Evolutionary conservation across 2,329 filamentous ascomycete genomes (phyloP).

Genomic region (Ceratocystis variospora): DNA sequence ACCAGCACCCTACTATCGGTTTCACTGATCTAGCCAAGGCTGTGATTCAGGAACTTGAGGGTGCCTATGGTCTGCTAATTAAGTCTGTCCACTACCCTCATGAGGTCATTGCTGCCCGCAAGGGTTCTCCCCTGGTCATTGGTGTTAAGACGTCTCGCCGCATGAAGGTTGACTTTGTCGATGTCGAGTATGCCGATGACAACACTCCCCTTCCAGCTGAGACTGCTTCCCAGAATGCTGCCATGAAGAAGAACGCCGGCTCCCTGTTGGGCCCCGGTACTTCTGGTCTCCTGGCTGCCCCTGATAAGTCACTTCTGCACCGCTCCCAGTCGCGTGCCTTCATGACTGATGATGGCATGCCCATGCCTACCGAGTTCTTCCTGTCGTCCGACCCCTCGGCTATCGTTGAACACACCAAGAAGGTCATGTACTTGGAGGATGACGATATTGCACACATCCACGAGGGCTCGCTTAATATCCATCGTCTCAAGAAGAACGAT

Average conservation of each 20-base stretch:
- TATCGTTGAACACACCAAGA: conserved; percentile 99
- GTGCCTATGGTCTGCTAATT: conserved; percentile 90
- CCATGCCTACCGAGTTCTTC: conserved; percentile 98
- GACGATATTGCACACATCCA: conserved; percentile 99
- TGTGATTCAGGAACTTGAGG: conserved; percentile 95
- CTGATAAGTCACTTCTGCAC: conserved; percentile 96
- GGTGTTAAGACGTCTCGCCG: conserved; percentile 94
- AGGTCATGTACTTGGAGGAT: conserved; percentile 98
- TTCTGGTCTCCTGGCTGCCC: conserved; percentile 56
- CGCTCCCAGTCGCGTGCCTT: conserved; percentile 97
- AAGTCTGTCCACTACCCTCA: conserved; percentile 98
- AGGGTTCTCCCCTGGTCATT: conserved; percentile 90
- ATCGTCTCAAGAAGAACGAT: conserved; percentile 92
- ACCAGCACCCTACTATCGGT: conserved; percentile 83
- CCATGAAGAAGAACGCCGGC: conserved; percentile 73
- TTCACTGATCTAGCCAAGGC: conserved; percentile 96
- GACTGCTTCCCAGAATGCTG: conserved; percentile 88
- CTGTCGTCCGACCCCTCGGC: conserved; percentile 95
- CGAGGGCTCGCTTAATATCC: conserved; percentile 97
- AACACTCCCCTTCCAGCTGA: conserved; percentile 74
- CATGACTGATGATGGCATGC: conserved; percentile 94
- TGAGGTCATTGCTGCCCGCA: conserved; percentile 93
- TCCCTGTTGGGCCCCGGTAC: conserved; percentile 53
- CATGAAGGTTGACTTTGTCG: conserved; percentile 99
- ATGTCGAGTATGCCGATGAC: conserved; percentile 92